Evolutionary conservation across 2,329 filamentous ascomycete species (phyloP), one percentile per base, ranked within the genome.

Genomic region (Phaeoacremonium minimum): DNA sequence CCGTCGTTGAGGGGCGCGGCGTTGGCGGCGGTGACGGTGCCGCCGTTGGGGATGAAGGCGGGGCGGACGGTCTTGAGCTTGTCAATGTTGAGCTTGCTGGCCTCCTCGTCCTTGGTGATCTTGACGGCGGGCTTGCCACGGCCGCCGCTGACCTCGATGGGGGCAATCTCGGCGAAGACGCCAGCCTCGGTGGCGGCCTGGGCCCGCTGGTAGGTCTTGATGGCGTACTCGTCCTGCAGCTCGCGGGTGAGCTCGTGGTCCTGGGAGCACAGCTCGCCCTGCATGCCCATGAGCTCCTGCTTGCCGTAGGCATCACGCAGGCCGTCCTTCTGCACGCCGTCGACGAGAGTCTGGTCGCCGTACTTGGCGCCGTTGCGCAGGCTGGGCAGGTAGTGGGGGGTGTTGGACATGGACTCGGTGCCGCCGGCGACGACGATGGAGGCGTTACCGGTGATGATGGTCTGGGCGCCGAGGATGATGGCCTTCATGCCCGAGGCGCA

Each of bases 371-470:
- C 93, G 48, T 67, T 84, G 62, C 93, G 86, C 52, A 95, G 74
- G 63, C 73, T 86, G 47, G 89, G 86, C 36, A 96, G 84, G 73
- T 98, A 98, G 73, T 98, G 90, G 35, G 93, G 93, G 37, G 85
- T 76, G 71, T 97, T 97, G 58, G 90, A 95, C 93, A 98, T 98
- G 73, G 89, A 95, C 73, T 98, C 93, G 50, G 91, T 82, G 52
- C 93, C 93, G 57, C 90, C 93, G 47, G 90, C 93, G 42, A 98
- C 88, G 47, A 98, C 82, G 48, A 96, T 83, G 51, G 87, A 83
- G 47, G 91, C 91, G 60, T 88, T 95, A 50, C 93, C 91, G 36
- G 90, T 95, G 63, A 97, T 89, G 71, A 98, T 98, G 53, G 91
- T 96, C 68, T 97, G 93, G 35, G 91, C 87, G 50, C 86, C 93